Evolutionary conservation across 306 rosid genomes (phyloP).

Genomic region (Fagus sylvatica): DNA sequence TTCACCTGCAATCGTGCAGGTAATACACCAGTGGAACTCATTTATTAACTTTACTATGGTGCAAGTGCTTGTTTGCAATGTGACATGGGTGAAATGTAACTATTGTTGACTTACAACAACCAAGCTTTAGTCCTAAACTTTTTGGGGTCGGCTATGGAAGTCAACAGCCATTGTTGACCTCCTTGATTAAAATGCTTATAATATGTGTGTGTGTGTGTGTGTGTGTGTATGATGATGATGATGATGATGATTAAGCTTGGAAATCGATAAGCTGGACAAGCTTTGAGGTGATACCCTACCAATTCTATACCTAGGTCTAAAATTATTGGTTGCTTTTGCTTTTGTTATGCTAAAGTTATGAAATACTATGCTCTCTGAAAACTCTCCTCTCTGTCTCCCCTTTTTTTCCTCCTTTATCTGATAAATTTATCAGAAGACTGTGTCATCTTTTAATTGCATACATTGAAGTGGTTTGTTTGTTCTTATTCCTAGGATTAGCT

Average conservation of each 20-base stretch:
- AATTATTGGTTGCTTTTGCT: not conserved
- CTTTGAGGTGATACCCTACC: not conserved
- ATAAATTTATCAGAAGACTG: not conserved
- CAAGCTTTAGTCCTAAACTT: too few species aligned
- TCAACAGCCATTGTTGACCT: not conserved
- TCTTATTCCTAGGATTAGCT: not conserved
- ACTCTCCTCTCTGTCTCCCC: not conserved
- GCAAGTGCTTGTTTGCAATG: not conserved
- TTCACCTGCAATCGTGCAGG: conserved; percentile 96
- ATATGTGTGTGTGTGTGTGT: not conserved
- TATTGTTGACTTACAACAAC: too few species aligned
- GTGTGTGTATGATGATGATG: not conserved
- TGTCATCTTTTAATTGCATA: not conserved
- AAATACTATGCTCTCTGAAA: not conserved
- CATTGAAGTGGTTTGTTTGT: not conserved
- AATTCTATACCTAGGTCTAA: not conserved
- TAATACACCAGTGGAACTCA: conserved; percentile 34
- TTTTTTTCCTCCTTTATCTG: not conserved
- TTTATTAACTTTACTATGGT: not conserved
- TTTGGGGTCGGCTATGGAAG: too few species aligned
- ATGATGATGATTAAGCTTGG: not conserved
- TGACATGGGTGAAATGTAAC: not conserved
- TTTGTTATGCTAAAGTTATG: not conserved
- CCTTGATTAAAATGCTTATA: not conserved
- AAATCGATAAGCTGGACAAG: not conserved